Evolutionary conservation across 2,329 filamentous ascomycete genomes (phyloP).

Genomic region (Colletotrichum sojae): DNA sequence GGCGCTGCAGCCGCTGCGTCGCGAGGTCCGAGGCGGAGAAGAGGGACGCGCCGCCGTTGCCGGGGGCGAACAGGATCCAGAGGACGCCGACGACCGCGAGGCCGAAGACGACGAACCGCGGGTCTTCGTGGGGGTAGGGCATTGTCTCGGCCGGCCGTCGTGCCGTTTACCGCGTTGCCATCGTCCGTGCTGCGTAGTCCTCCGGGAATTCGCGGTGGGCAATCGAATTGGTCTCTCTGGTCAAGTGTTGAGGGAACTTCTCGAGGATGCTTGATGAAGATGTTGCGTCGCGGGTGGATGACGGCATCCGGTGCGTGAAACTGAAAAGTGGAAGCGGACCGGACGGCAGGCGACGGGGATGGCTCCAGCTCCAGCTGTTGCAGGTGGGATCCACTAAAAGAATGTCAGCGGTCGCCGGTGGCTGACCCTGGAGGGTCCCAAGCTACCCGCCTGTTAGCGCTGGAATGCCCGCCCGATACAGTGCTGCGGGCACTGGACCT

Average conservation of each 20-base stretch:
- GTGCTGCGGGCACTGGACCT: constrained; percentile 8
- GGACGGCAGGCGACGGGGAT: constrained; percentile 17
- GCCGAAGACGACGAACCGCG: constrained; percentile 55
- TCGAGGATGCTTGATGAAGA: not conserved
- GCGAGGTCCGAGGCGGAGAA: constrained; percentile 50
- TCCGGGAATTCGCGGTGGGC: not conserved
- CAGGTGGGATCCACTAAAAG: constrained; percentile 5
- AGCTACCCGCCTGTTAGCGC: not conserved
- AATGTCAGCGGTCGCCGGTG: not conserved
- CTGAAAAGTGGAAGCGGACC: constrained; percentile 9
- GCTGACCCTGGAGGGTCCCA: constrained; percentile 1
- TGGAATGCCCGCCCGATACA: constrained; percentile 17
- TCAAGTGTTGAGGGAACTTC: not conserved
- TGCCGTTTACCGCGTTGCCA: constrained; percentile 29
- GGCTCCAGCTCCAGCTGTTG: not conserved
- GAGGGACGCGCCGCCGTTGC: constrained; percentile 49
- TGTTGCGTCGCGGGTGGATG: constrained; percentile 16
- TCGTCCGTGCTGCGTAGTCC: constrained; percentile 18
- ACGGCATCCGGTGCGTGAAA: constrained; percentile 15
- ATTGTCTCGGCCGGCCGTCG: constrained; percentile 52
- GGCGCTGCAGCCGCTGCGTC: constrained; percentile 62
- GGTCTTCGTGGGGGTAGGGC: constrained; percentile 57
- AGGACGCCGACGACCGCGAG: constrained; percentile 58
- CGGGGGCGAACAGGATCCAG: constrained; percentile 57
- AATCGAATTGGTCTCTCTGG: not conserved